Percentiles rank a stretch among this genome's conserved stretches.
phyloP scores from a whole-genome alignment of 768 basidiomycete species.

The Lepiota venenata region DNA sequence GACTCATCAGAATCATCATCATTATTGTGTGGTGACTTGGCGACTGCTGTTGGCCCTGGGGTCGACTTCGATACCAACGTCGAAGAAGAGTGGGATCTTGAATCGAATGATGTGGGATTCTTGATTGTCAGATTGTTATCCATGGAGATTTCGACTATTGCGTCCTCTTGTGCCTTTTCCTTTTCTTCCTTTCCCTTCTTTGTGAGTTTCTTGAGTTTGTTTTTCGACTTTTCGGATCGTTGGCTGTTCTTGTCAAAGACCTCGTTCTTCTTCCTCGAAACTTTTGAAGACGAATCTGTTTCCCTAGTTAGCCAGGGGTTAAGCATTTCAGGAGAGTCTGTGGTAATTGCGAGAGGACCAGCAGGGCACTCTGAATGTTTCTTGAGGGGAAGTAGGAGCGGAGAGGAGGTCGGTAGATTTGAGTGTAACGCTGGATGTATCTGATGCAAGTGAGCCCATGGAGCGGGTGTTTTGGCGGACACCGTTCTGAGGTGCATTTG shows the following conservation, averaged over 20 bases:
- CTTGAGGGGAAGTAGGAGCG: conserved; percentile 32
- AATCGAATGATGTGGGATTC: conserved; percentile 9
- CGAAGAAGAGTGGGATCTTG: conserved; percentile 34
- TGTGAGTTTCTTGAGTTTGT: conserved; percentile 66
- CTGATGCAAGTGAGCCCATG: conserved; percentile 36
- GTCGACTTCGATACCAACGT: conserved; percentile 31
- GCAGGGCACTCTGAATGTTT: conserved; percentile 14
- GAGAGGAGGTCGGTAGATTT: conserved; percentile 53
- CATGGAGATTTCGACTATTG: conserved; percentile 71
- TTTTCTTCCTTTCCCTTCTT: conserved; percentile 55
- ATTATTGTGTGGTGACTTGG: conserved; percentile 41
- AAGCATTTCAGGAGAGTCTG: conserved; percentile 15
- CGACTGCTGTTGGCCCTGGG: conserved; percentile 24
- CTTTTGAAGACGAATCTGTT: conserved; percentile 31
- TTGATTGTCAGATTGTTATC: conserved; percentile 41
- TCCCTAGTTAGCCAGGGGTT: conserved; percentile 81
- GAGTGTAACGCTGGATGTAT: conserved; percentile 68
- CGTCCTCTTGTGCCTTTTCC: conserved; percentile 68
- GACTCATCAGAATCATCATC: conserved; percentile 44
- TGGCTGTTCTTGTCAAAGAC: conserved; percentile 69
- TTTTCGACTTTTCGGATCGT: conserved; percentile 60
- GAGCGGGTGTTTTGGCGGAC: background rate
- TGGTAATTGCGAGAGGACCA: conserved; percentile 2
- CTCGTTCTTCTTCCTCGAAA: conserved; percentile 70
- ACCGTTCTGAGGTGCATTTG: conserved; percentile 39